Percentiles rank a stretch among this genome's conserved stretches.
These are phyloP conservation scores for Leccinum disarticulatum DNA, from an alignment of 768 basidiomycete genomes.

Conservation along the genomic window DNA sequence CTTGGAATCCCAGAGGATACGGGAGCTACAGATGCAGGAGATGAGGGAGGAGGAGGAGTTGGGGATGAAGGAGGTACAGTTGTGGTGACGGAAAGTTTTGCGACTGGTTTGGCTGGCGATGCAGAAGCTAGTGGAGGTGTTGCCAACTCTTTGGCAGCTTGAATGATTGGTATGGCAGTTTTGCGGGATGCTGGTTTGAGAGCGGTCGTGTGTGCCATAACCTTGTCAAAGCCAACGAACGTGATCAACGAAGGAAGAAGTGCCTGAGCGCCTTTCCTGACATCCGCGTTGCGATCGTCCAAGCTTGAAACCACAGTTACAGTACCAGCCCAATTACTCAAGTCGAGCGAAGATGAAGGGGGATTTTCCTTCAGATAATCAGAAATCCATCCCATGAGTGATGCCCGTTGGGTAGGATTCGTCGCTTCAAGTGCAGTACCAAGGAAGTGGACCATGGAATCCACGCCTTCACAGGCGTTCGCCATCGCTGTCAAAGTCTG, in stretches of 20 bases:
- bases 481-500: conserved; percentile 82
- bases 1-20: conserved; percentile 29
- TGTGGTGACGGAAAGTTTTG: conserved; percentile 24
- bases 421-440: conserved; percentile 78
- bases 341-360: conserved; percentile 56
- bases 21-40: conserved; percentile 42
- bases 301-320: conserved; percentile 71
- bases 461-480: conserved; percentile 79
- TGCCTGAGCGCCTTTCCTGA: conserved; percentile 87
- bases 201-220: conserved; percentile 81
- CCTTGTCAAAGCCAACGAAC: conserved; percentile 76
- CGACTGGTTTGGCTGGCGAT: conserved; percentile 30
- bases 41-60: conserved; percentile 47
- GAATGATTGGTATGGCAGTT: conserved; percentile 84
- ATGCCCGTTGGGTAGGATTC: conserved; percentile 86
- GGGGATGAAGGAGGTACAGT: conserved; percentile 27
- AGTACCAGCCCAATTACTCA: conserved; percentile 63
- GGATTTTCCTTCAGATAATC: conserved; percentile 75
- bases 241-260: conserved; percentile 75
- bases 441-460: conserved; percentile 76
- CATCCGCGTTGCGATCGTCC: conserved; percentile 89
- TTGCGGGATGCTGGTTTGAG: conserved; percentile 90
- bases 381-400: conserved; percentile 74
- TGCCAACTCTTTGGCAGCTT: conserved; percentile 65
- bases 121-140: conserved; percentile 30